phyloP scores from a whole-genome alignment of 176 grass and related monocot species.

The Triticum timopheevii region DNA sequence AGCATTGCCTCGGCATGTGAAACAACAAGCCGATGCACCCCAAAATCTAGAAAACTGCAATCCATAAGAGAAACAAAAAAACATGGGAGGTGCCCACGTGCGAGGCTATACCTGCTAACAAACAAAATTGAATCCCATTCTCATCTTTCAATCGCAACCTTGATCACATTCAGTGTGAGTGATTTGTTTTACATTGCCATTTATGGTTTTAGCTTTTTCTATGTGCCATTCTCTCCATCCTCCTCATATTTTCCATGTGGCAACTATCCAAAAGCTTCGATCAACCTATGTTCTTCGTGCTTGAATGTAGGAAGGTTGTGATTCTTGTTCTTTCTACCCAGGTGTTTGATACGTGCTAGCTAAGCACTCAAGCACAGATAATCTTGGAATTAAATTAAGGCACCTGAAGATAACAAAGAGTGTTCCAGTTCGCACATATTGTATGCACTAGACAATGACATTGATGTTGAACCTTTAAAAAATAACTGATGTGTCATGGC shows the following conservation, averaged over 20 bases:
- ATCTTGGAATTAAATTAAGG: background rate
- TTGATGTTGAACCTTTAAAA: background rate
- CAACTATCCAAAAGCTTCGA: background rate
- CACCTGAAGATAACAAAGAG: background rate
- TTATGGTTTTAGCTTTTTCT: no score
- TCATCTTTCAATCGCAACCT: no score
- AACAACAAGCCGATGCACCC: no score
- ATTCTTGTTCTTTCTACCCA: background rate
- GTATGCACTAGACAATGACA: background rate
- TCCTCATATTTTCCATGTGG: background rate
- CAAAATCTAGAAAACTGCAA: no score
- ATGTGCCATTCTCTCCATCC: no score
- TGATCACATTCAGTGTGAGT: no score
- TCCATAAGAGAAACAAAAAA: no score
- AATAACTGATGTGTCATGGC: background rate
- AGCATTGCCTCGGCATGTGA: no score
- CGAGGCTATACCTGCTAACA: no score
- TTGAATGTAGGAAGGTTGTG: background rate
- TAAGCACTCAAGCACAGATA: background rate
- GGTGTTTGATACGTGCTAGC: background rate
- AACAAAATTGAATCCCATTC: no score
- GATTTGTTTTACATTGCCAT: no score
- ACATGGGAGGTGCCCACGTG: no score
- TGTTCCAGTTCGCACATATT: background rate
- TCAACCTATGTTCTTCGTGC: background rate